Evolutionary conservation across 768 basidiomycete genomes (phyloP), one percentile per base, ranked within the genome.

Genomic region (Chalciporus piperatus): DNA sequence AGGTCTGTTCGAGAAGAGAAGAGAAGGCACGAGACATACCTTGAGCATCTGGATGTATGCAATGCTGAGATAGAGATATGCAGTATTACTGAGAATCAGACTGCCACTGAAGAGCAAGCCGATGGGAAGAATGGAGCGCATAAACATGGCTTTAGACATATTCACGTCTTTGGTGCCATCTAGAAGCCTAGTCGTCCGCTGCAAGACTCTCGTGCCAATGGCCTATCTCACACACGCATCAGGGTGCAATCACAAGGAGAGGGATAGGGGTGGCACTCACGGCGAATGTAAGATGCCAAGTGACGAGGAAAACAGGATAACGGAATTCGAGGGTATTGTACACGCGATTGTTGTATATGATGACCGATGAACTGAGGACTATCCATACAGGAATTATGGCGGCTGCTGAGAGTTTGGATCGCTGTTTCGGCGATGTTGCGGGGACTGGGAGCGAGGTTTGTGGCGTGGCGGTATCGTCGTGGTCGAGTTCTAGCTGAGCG

Each of bases 21-120:
- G 43, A 51, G 46, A 37, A 17, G 17, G 23, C 39, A 13, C 13
- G 23, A 11, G 4, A 59, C 74, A 30, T 35, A 86, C 88, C 81
- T 93, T 93, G 67, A 95, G 84, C 92, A 98, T 92, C 70, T 98
- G 96, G 59, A 98, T 98, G 71, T 96, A 98, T 0, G 91, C 83
- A 11, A 96, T 92, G 58, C 85, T 87, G 58, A 98, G 82, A 61
- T 92, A 86, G 19, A 97, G 84, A 70, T 95, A 96, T 3, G 93
- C 93, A 2, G 88, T 89, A 71, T 98, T 98, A 72, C 85, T 88
- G 52, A 95, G 77, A 61, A 98, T 84, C 48, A 98, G 81, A 52
- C 89, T 92, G 22, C 87, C 96, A 32, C 88, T 91, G 79, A 98
- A 98, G 50, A 98, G 82, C 22, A 94, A 65, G 20, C 95, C 94